phyloP scores from a whole-genome alignment of 805 yeast genomes.

The Monosporozyma yasuniensis region DNA sequence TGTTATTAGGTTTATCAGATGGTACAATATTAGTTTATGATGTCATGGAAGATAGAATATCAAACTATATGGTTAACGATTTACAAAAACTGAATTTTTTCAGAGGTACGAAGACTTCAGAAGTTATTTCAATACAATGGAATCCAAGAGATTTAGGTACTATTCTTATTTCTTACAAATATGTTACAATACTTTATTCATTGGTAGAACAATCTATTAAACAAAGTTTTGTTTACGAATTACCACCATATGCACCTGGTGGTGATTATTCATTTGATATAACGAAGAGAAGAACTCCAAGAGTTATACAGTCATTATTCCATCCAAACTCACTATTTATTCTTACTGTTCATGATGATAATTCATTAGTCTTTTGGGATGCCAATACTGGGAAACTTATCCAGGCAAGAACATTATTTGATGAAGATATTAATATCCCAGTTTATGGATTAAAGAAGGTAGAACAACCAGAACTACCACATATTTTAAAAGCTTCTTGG shows the following conservation, averaged over 20 bases:
- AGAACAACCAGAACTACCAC: conserved; percentile 20
- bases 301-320: conserved; percentile 50
- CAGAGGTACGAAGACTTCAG: conserved; percentile 44
- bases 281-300: conserved; percentile 33
- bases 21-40: conserved; percentile 70
- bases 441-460: conserved; percentile 19
- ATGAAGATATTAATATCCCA: conserved; percentile 54
- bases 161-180: conserved; percentile 62
- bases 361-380: conserved; percentile 89
- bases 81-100: conserved; percentile 45
- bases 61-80: conserved; percentile 61
- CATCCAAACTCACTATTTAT: conserved; percentile 91
- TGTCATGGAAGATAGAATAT: conserved; percentile 64
- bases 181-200: conserved; percentile 60
- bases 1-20: conserved; percentile 67
- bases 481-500: conserved; percentile 60
- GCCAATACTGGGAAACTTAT: conserved; percentile 64
- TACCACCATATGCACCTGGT: conserved; percentile 65
- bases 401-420: conserved; percentile 65
- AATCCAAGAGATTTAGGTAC: conserved; percentile 87
- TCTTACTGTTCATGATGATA: conserved; percentile 74
- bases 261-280: conserved; percentile 38
- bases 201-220: conserved; percentile 51
- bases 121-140: conserved; percentile 60
- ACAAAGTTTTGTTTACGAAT: conserved; percentile 47